These are phyloP conservation scores for Hymenoscyphus occultus DNA, from an alignment of 2,329 filamentous ascomycete species.

Conservation along the genomic window DNA sequence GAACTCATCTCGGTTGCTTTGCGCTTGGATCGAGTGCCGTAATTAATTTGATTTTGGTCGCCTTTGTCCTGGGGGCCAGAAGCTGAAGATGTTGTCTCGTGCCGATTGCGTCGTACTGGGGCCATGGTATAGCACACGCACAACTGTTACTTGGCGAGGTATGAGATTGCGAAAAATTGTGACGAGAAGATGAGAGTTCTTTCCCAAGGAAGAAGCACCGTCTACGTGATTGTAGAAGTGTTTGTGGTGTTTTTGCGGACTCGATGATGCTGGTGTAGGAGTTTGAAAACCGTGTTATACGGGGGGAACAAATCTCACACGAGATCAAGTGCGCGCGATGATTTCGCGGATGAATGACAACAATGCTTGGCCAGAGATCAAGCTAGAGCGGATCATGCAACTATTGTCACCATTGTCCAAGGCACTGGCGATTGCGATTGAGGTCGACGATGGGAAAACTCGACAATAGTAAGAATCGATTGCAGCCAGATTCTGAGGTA, in stretches of 20 bases:
- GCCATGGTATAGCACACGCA: conserved; percentile 19
- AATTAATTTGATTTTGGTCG: conserved; percentile 19
- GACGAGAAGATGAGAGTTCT: neutral
- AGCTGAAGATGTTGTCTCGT: conserved; percentile 25
- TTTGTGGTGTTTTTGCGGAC: neutral
- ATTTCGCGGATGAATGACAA: neutral
- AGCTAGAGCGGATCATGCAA: neutral
- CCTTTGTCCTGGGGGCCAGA: conserved; percentile 14
- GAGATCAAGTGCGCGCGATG: neutral
- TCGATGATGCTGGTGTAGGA: conserved; percentile 12
- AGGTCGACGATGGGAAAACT: conserved; percentile 2
- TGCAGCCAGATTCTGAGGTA: conserved; percentile 3
- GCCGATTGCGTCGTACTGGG: conserved; percentile 23
- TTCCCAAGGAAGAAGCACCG: neutral
- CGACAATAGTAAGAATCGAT: conserved; percentile 4
- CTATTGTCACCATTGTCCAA: neutral
- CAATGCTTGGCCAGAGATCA: neutral
- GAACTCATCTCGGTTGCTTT: conserved; percentile 26
- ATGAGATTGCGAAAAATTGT: neutral
- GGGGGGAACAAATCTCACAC: conserved; percentile 1
- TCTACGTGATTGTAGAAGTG: neutral
- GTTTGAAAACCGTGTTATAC: conserved; percentile 16
- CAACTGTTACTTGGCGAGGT: neutral
- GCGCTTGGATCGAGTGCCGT: conserved; percentile 28
- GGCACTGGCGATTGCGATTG: conserved; percentile 1